phyloP scores from a whole-genome alignment of 176 grass and related monocot species.

The Oryza nivara region DNA sequence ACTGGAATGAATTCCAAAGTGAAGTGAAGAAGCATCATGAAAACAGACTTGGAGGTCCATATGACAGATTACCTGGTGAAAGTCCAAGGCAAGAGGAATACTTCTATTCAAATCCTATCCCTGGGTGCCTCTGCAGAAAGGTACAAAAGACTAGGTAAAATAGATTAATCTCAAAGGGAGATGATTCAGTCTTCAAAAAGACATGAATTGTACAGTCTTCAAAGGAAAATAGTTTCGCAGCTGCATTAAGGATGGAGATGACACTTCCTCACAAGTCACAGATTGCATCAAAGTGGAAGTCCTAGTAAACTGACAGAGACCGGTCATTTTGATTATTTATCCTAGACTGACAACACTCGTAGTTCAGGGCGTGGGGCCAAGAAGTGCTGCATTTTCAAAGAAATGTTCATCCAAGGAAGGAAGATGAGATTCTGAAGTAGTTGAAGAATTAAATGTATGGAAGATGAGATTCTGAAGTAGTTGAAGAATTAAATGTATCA shows the following conservation, averaged over 20 bases:
- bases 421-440: neutral
- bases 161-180: neutral
- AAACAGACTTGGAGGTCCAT: constrained; percentile 65
- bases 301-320: constrained; percentile 34
- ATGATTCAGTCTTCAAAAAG: constrained; percentile 27
- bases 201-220: constrained; percentile 29
- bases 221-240: constrained; percentile 17
- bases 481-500: constrained; percentile 30
- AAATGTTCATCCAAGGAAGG: neutral
- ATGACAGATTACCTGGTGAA: constrained; percentile 51
- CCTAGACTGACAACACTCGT: constrained; percentile 36
- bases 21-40: constrained; percentile 54
- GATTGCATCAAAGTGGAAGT: constrained; percentile 2
- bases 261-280: constrained; percentile 29
- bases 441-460: constrained; percentile 30
- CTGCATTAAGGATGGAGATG: constrained; percentile 30
- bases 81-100: constrained; percentile 62
- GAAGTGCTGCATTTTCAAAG: neutral
- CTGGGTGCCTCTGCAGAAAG: constrained; percentile 65
- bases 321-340: constrained; percentile 39
- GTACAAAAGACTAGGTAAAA: constrained; percentile 40
- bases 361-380: constrained; percentile 20
- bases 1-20: constrained; percentile 54
- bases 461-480: neutral
- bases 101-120: constrained; percentile 74